Percentiles rank a stretch among this genome's conserved stretches.
These are phyloP conservation scores for Phytophthora capsici DNA, from an alignment of 352 stramenopile genomes.

Conservation along the genomic window DNA sequence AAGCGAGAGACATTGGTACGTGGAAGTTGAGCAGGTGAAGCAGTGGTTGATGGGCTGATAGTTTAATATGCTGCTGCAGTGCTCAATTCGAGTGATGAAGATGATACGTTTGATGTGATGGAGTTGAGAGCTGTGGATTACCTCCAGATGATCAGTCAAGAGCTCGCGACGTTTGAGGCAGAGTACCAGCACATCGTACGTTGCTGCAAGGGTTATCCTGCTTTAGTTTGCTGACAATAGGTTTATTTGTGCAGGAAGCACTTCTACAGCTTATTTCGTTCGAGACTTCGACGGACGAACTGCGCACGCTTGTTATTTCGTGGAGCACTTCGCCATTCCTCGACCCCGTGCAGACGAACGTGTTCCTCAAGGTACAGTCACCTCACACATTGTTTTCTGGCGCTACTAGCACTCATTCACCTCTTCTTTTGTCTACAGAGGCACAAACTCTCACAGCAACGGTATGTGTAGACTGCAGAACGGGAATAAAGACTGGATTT, in stretches of 20 bases:
- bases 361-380: constrained; percentile 58
- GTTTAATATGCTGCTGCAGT: constrained; percentile 18
- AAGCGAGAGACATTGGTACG: constrained; percentile 47
- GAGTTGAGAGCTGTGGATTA: constrained; percentile 65
- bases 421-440: constrained; percentile 26
- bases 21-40: background rate
- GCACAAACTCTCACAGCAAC: constrained; percentile 46
- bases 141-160: constrained; percentile 69
- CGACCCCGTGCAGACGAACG: constrained; percentile 49
- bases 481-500: constrained; percentile 26
- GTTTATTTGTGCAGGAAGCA: constrained; percentile 47
- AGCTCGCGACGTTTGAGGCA: constrained; percentile 77
- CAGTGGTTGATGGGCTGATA: background rate
- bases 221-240: constrained; percentile 7
- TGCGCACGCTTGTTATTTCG: constrained; percentile 82
- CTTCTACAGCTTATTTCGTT: constrained; percentile 74
- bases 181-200: constrained; percentile 85
- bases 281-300: constrained; percentile 66
- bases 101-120: constrained; percentile 15
- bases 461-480: constrained; percentile 13
- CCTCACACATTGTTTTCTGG: background rate
- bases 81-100: background rate
- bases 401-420: background rate
- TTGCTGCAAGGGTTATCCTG: background rate
- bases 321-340: constrained; percentile 86